Evolutionary conservation across 306 rosid species (phyloP).

Genomic region (Malus orientalis): DNA sequence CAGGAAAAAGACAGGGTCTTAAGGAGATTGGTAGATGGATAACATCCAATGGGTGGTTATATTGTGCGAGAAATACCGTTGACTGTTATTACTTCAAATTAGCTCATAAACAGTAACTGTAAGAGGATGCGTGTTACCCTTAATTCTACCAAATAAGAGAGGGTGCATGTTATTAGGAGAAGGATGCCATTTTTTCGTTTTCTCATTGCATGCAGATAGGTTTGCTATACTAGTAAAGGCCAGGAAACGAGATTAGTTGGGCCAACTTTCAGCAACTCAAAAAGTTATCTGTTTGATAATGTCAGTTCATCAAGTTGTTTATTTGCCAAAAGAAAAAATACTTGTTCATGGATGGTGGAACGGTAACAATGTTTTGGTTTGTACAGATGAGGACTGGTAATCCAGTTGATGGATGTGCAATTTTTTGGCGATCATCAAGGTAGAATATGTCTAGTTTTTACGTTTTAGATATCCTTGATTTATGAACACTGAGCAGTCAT

Average conservation of each 20-base stretch:
- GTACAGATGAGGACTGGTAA: slow-evolving; percentile 85
- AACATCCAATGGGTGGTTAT: neutral
- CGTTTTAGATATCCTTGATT: neutral
- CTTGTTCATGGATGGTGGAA: slow-evolving; percentile 3
- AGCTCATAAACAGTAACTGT: neutral
- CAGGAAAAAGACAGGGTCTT: neutral
- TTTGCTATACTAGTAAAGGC: neutral
- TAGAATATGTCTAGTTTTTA: slow-evolving; percentile 19
- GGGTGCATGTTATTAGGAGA: neutral
- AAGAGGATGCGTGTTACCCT: neutral
- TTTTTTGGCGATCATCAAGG: slow-evolving; percentile 90
- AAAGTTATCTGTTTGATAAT: neutral
- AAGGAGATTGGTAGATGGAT: neutral
- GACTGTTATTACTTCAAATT: neutral
- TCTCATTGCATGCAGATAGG: neutral
- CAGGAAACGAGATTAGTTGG: neutral
- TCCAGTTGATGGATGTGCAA: slow-evolving; percentile 87
- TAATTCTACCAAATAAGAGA: too few species aligned
- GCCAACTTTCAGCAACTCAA: neutral
- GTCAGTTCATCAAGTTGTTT: neutral
- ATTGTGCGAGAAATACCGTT: neutral
- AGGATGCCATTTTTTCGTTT: neutral
- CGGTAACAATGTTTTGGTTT: slow-evolving; percentile 34
- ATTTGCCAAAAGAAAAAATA: neutral
- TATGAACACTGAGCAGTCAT: neutral